Evolutionary conservation across 1,284 basidiomycete genomes (phyloP), one percentile per base, ranked within the genome.

Genomic region (Cystobasidiaceae sp.): DNA sequence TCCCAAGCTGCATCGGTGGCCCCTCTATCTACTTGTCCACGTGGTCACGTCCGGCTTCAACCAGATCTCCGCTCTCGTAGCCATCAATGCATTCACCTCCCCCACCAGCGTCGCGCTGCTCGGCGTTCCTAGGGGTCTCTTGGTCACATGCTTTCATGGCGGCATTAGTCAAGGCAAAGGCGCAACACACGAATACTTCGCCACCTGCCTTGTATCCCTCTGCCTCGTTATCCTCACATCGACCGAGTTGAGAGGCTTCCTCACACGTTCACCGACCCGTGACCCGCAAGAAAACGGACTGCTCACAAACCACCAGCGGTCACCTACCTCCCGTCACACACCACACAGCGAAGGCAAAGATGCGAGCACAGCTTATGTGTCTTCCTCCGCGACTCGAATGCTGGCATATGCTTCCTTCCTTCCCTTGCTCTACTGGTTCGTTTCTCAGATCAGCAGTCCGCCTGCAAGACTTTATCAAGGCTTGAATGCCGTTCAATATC

Each of bases 71-170:
- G 43, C 48, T 1, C 28, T 52, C 19, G 27, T 44, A 13, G 60
- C 60, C 19, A 62, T 51, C 19, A 43, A 51, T n/a, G 39, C 27
- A 11, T 52, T 52, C 34, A 13, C 45, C 15, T 52, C 49, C 11
- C 49, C 50, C 13, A 28, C 54, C 2, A 52, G 49, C 34, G 60
- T 62, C 15, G 60, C 60, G 1, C 27, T 52, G 21, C 50, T 62
- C 15, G 44, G n/a, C 8, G 28, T 62, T 7, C 60, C 60, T 8
- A 39, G 50, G 27, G 60, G 60, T 19, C 11, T 62, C 8, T 41
- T 62, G 17, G 39, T 52, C 2, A 62, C 48, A 2, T n/a, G 41
- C n/a, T 9, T 54, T 25, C 49, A 62, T 30, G 60, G 60, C 37
- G 58, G 58, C 21, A 43, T 60, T 13, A 9, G 48, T 48, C 34